Evolutionary conservation across 352 stramenopile species (phyloP).

Genomic region (Phytophthora macrochlamydospora): DNA sequence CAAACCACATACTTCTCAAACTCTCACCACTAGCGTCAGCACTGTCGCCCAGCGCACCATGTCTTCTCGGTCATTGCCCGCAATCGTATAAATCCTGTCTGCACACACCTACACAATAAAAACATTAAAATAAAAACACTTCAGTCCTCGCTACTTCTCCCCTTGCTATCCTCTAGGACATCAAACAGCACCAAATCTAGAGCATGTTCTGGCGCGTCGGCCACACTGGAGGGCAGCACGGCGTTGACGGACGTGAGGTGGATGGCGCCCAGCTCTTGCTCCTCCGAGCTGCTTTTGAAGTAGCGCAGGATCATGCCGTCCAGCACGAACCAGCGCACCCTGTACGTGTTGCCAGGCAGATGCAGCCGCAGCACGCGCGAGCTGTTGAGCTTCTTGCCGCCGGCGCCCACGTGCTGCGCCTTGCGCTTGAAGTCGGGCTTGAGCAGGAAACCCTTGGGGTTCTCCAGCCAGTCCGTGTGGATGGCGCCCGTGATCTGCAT

Average conservation of each 20-base stretch:
- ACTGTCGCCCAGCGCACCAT: slow-evolving; percentile 91
- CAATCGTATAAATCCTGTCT: slow-evolving; percentile 89
- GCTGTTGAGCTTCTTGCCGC: slow-evolving; percentile 87
- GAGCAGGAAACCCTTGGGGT: slow-evolving; percentile 87
- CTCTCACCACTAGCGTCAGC: slow-evolving; percentile 77
- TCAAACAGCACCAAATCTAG: slow-evolving; percentile 65
- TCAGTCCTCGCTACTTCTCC: background rate
- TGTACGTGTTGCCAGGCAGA: slow-evolving; percentile 80
- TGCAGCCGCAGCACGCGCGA: slow-evolving; percentile 80
- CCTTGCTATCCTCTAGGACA: background rate
- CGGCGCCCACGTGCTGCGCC: slow-evolving; percentile 82
- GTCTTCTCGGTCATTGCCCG: slow-evolving; percentile 84
- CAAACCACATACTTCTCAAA: too few relatives aligned
- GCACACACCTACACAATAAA: slow-evolving; percentile 65
- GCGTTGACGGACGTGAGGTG: slow-evolving; percentile 88
- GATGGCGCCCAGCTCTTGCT: slow-evolving; percentile 89
- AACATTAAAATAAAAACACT: background rate
- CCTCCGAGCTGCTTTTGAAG: slow-evolving; percentile 87
- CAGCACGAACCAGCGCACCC: slow-evolving; percentile 87
- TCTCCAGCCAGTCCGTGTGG: slow-evolving; percentile 90
- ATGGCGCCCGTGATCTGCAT: slow-evolving; percentile 90
- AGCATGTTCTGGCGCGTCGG: slow-evolving; percentile 82
- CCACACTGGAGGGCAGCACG: slow-evolving; percentile 88
- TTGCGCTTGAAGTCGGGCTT: slow-evolving; percentile 91
- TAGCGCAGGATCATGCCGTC: slow-evolving; percentile 90